Conservation (phyloP, 2,329 filamentous ascomycete genomes). For the Talaromyces atroroseus region DNA sequence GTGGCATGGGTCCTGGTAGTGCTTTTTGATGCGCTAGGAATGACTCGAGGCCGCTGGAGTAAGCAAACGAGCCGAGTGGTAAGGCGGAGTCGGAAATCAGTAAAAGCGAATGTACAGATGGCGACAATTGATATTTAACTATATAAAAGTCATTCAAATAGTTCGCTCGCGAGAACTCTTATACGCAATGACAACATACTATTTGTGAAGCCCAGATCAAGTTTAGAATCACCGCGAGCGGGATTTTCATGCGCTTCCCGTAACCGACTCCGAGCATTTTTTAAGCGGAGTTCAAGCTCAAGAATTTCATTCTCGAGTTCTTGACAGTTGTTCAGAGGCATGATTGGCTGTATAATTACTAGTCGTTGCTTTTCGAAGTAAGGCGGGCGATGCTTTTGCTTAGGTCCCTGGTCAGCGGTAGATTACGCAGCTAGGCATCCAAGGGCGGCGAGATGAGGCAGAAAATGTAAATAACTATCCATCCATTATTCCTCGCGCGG, state of each 20-base stretch:
- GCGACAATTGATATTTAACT: slow-evolving; percentile 2
- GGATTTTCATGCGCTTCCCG: slow-evolving; percentile 17
- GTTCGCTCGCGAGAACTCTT: not conserved
- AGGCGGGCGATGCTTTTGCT: slow-evolving; percentile 13
- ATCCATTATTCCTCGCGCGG: not conserved
- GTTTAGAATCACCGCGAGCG: not conserved
- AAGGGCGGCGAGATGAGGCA: slow-evolving; percentile 10
- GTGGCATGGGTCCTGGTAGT: slow-evolving; percentile 25
- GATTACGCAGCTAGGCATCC: not conserved
- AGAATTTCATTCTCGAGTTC: slow-evolving; percentile 36
- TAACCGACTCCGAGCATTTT: slow-evolving; percentile 41
- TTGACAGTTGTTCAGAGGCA: slow-evolving; percentile 3
- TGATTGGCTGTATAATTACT: not conserved
- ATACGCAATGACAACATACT: slow-evolving; percentile 11
- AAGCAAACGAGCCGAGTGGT: slow-evolving; percentile 60
- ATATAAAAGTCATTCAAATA: not conserved
- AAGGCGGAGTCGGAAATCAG: slow-evolving; percentile 60
- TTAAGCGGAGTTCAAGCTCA: slow-evolving; percentile 45
- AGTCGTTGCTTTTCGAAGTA: not conserved
- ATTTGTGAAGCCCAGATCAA: slow-evolving; percentile 6
- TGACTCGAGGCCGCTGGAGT: slow-evolving; percentile 60
- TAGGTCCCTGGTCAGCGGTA: slow-evolving; percentile 2
- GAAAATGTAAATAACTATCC: slow-evolving; percentile 10
- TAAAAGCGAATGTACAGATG: slow-evolving; percentile 49
- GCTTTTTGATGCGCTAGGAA: slow-evolving; percentile 54